A percentile compares a stretch with the other conserved stretches of the same genome.
These are phyloP conservation scores for Silene latifolia DNA, from an alignment of 148 eudicot species.

Conservation along the genomic window DNA sequence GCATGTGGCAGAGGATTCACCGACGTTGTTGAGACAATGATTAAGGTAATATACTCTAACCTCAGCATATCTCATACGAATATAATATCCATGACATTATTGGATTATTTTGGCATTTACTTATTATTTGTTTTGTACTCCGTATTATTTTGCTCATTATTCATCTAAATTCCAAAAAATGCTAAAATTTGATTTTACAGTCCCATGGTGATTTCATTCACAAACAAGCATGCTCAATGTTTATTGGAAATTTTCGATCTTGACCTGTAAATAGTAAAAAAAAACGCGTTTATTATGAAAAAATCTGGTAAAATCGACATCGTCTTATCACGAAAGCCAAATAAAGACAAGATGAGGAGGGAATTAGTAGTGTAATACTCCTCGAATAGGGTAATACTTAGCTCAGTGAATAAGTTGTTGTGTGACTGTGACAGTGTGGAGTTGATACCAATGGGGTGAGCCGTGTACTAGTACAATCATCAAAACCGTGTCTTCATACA, in stretches of 20 bases:
- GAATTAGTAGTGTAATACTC: too few species aligned
- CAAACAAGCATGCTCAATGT: not conserved
- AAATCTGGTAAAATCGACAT: too few species aligned
- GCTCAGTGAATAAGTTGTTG: not conserved
- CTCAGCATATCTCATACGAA: not conserved
- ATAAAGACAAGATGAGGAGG: too few species aligned
- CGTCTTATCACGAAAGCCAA: too few species aligned
- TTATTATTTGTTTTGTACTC: not conserved
- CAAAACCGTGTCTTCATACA: slow-evolving; percentile 69
- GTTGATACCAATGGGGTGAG: slow-evolving; percentile 61
- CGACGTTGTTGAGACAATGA: slow-evolving; percentile 60
- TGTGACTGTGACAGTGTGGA: slow-evolving; percentile 61
- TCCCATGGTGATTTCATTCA: not conserved
- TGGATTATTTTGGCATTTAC: slow-evolving; percentile 10
- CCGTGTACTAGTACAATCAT: slow-evolving; percentile 74
- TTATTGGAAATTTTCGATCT: slow-evolving; percentile 8
- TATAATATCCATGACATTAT: not conserved
- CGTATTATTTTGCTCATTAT: not conserved
- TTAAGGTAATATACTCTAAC: slow-evolving; percentile 50
- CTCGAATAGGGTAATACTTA: not conserved
- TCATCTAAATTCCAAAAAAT: not conserved
- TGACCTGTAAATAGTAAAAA: not conserved
- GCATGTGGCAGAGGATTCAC: slow-evolving; percentile 84
- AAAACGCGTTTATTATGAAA: too few species aligned
- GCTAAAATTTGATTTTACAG: not conserved